Percentiles rank a stretch among this genome's conserved stretches.
phyloP scores from a whole-genome alignment of 2,329 filamentous ascomycete genomes.

The Paraphoma chrysanthemicola region DNA sequence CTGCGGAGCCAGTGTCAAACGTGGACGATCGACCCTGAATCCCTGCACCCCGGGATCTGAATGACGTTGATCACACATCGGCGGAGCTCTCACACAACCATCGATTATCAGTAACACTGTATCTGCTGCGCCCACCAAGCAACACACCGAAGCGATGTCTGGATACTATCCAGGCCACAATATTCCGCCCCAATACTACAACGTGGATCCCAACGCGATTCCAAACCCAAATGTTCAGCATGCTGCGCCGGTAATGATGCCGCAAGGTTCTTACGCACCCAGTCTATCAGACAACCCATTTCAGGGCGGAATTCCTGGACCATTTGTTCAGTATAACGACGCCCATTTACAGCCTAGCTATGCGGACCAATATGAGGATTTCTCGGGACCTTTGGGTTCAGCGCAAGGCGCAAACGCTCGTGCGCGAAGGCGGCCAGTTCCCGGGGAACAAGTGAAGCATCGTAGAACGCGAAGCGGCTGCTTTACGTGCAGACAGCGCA shows the following conservation, averaged over 20 bases:
- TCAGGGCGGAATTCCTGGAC: slow-evolving; percentile 36
- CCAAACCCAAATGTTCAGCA: slow-evolving; percentile 31
- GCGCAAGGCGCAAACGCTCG: slow-evolving; percentile 37
- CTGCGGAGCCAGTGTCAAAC: slow-evolving; percentile 36
- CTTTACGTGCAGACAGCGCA: slow-evolving; percentile 85
- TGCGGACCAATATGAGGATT: slow-evolving; percentile 46
- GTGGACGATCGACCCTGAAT: slow-evolving; percentile 42
- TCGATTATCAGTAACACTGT: slow-evolving; percentile 19
- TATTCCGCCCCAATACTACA: slow-evolving; percentile 46
- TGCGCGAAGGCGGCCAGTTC: slow-evolving; percentile 37
- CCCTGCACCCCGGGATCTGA: slow-evolving; percentile 41
- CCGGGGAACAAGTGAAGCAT: slow-evolving; percentile 82
- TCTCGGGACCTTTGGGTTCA: slow-evolving; percentile 31
- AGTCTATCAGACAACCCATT: slow-evolving; percentile 40
- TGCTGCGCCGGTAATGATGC: slow-evolving; percentile 36
- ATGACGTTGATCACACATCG: slow-evolving; percentile 48
- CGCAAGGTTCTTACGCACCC: slow-evolving; percentile 36
- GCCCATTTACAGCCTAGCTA: slow-evolving; percentile 41
- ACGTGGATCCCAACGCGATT: slow-evolving; percentile 34
- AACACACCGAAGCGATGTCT: slow-evolving; percentile 40
- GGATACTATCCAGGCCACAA: slow-evolving; percentile 46
- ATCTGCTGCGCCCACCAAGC: slow-evolving; percentile 23
- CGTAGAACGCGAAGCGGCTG: slow-evolving; percentile 92
- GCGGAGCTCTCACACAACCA: slow-evolving; percentile 32
- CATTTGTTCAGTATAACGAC: slow-evolving; percentile 42